Evolutionary conservation across 2,329 filamentous ascomycete species (phyloP).

Genomic region (Penicillium sp.): DNA sequence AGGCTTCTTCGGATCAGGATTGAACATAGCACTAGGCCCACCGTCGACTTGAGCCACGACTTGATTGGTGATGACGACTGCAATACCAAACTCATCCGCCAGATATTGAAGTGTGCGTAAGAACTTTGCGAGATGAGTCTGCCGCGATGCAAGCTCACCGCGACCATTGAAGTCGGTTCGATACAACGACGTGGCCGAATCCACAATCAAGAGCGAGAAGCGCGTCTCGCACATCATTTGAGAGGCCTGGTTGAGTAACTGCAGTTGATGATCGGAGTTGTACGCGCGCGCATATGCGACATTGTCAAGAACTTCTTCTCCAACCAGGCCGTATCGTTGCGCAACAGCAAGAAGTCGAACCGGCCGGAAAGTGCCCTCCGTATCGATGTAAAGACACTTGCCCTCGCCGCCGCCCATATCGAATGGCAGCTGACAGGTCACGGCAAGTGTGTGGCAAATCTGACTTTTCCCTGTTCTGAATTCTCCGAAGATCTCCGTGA

Average conservation of each 20-base stretch:
- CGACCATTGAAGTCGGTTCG: constrained; percentile 95
- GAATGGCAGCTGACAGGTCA: constrained; percentile 94
- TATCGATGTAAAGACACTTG: constrained; percentile 98
- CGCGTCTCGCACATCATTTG: constrained; percentile 99
- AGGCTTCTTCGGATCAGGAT: constrained; percentile 97
- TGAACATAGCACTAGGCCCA: constrained; percentile 95
- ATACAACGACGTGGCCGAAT: constrained; percentile 92
- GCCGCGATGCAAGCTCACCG: constrained; percentile 89
- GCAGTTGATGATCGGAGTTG: constrained; percentile 96
- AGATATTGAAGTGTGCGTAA: constrained; percentile 45
- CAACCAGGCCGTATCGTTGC: constrained; percentile 87
- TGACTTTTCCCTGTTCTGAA: constrained; percentile 98
- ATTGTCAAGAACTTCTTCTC: constrained; percentile 96
- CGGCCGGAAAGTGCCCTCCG: constrained; percentile 92
- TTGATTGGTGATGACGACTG: constrained; percentile 97
- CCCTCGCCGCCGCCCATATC: constrained; percentile 98
- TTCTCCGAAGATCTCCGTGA: constrained; percentile 97
- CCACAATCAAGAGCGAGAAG: constrained; percentile 91
- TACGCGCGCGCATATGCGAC: constrained; percentile 97
- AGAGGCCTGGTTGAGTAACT: constrained; percentile 87
- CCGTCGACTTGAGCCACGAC: constrained; percentile 98
- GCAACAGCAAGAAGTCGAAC: constrained; percentile 87
- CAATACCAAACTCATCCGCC: constrained; percentile 81
- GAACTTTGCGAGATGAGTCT: constrained; percentile 52
- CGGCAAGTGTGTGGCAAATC: constrained; percentile 96